phyloP scores from a whole-genome alignment of 352 stramenopile species.

The Phytophthora syringae region DNA sequence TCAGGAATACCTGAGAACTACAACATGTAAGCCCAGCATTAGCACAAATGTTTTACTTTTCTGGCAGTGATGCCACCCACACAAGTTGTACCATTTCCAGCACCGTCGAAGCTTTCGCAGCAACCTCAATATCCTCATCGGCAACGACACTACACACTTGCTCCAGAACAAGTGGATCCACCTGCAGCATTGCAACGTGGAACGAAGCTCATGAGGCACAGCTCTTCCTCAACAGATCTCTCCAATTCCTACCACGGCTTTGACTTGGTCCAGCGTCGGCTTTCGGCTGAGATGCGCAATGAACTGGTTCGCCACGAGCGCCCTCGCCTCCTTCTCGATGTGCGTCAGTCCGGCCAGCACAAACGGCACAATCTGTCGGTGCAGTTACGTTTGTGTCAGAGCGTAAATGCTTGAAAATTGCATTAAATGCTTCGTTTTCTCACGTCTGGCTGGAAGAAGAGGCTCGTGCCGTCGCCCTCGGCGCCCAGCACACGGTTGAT shows the following conservation, averaged over 20 bases:
- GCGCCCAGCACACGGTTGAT: conserved; percentile 79
- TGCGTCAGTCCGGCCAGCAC: conserved; percentile 73
- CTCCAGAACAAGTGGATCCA: conserved; percentile 54
- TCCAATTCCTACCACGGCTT: conserved; percentile 49
- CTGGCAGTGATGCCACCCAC: neutral
- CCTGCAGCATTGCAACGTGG: conserved; percentile 41
- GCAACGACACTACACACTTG: conserved; percentile 63
- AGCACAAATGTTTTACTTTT: conserved; percentile 3
- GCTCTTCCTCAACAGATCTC: neutral
- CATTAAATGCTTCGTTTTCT: conserved; percentile 4
- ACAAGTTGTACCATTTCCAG: conserved; percentile 56
- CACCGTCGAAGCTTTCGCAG: conserved; percentile 63
- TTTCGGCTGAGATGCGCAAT: conserved; percentile 65
- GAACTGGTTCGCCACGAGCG: conserved; percentile 78
- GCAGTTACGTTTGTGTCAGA: neutral
- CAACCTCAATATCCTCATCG: conserved; percentile 77
- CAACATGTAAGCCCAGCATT: neutral
- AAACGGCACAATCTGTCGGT: conserved; percentile 71
- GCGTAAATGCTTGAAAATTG: conserved; percentile 7
- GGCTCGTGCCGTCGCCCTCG: conserved; percentile 47
- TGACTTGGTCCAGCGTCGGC: conserved; percentile 54
- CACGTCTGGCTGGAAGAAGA: conserved; percentile 83
- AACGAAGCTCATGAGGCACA: neutral
- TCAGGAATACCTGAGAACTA: conserved; percentile 55
- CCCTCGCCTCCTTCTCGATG: conserved; percentile 59